Evolutionary conservation across 2,329 filamentous ascomycete species (phyloP).

Genomic region (Pleoardoris graminearum): DNA sequence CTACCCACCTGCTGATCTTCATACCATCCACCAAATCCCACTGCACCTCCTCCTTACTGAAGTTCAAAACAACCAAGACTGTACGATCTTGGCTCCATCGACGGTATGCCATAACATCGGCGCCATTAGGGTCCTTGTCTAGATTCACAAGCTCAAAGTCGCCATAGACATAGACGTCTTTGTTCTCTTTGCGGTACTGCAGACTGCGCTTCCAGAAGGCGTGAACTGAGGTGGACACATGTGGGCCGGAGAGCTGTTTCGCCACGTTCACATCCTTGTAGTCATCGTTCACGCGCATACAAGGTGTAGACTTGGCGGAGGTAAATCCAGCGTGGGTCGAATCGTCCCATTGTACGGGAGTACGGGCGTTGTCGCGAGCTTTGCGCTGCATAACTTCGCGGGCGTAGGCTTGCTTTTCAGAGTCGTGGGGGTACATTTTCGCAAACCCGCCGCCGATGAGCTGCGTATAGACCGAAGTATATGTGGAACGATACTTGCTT

Average conservation of each 20-base stretch:
- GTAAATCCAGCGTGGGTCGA: slow-evolving; percentile 65
- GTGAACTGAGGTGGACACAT: slow-evolving; percentile 54
- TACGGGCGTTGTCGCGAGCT: slow-evolving; percentile 67
- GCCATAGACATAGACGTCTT: slow-evolving; percentile 65
- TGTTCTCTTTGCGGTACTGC: slow-evolving; percentile 59
- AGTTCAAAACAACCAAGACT: slow-evolving; percentile 41
- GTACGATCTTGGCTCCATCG: slow-evolving; percentile 33
- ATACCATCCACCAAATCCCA: slow-evolving; percentile 35
- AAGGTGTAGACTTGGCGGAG: slow-evolving; percentile 53
- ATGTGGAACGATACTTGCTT: slow-evolving; percentile 26
- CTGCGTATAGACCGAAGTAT: background rate
- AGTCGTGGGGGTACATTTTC: slow-evolving; percentile 33
- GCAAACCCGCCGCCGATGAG: slow-evolving; percentile 27
- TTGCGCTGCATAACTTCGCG: slow-evolving; percentile 57
- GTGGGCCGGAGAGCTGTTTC: slow-evolving; percentile 49
- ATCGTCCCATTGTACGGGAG: slow-evolving; percentile 69
- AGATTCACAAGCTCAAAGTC: slow-evolving; percentile 59
- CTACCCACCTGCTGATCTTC: slow-evolving; percentile 41
- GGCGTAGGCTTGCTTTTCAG: slow-evolving; percentile 31
- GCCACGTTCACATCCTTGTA: slow-evolving; percentile 61
- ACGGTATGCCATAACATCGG: slow-evolving; percentile 36
- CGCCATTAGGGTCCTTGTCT: slow-evolving; percentile 47
- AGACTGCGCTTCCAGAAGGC: slow-evolving; percentile 65
- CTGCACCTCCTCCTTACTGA: slow-evolving; percentile 31
- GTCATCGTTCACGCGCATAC: slow-evolving; percentile 64